Evolutionary conservation across 2,329 filamentous ascomycete genomes (phyloP), one percentile per base, ranked within the genome.

Genomic region (Xylariaceae sp.): DNA sequence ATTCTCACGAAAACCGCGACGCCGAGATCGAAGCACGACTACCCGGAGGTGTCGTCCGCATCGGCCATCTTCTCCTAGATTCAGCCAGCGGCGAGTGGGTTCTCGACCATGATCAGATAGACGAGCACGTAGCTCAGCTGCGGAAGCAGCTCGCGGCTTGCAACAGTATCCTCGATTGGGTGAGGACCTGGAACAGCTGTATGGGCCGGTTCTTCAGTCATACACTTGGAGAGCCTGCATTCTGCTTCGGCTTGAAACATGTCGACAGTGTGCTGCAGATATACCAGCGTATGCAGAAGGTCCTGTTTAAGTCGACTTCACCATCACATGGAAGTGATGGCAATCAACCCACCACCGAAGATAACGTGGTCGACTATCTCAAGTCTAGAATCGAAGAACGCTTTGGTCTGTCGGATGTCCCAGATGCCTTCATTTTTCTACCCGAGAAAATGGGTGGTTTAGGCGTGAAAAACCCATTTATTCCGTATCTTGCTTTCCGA

Each of bases 21-120:
- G 19, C 51, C n/a, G 37, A 49, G 6, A 60, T 62, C 12, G 61
- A 58, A 12, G 57, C 61, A 26, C 53, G 51, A 12, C 70, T 84
- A n/a, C 81, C 81, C 0, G 47, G 65, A 7, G 81, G 80, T 0
- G 68, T 74, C 1, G 76, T 84, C 37, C 73, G 73, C 12, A 80
- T 80, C 73, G 81, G 80, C 0, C 81, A 83, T 62, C 69, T 84
- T 45, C 68, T 72, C 42, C 72, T 84, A 1, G 74, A 81, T 56
- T 65, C 73, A 4, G 59, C 69, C 8, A 65, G 71, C 12, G 76
- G 76, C 11, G 72, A 73, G 37, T 84, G 80, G 68, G 63, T 74
- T 44, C 80, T 84, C 48, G 78, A 84, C 57, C 75, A 78, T 57
- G 60, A 69, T 3, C 73, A 79, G 60, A 78, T 85, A 3, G 71